Conservation (phyloP, 208 protist genomes). For the Trypanosoma caninum region DNA sequence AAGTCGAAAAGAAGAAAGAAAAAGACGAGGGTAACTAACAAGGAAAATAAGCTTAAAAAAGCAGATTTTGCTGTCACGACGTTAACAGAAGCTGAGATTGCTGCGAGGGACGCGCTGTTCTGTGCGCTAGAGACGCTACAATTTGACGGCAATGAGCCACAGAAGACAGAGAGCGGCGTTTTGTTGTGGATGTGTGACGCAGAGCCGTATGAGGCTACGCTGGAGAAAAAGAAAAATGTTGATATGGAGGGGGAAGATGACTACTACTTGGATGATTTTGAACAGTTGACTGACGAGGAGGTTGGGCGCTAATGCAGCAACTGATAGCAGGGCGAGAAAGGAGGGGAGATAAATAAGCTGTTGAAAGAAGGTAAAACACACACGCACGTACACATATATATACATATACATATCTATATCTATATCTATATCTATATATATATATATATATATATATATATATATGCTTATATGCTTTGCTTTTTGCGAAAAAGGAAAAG, state of each 20-base stretch:
- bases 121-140: constrained; percentile 17
- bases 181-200: constrained; percentile 27
- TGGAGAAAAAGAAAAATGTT: background rate
- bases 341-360: no score
- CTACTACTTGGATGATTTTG: constrained; percentile 55
- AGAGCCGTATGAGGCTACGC: background rate
- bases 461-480: background rate
- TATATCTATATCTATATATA: constrained; percentile 11
- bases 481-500: background rate
- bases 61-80: background rate
- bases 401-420: no score
- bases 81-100: background rate
- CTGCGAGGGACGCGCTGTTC: constrained; percentile 5
- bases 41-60: background rate
- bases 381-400: no score
- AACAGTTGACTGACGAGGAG: constrained; percentile 27
- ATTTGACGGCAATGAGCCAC: background rate
- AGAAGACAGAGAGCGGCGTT: background rate
- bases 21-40: background rate
- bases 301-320: background rate
- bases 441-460: background rate
- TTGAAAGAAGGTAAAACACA: no score
- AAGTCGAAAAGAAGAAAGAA: background rate
- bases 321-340: background rate
- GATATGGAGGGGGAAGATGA: constrained; percentile 6